These are phyloP conservation scores for Cadophora gregata DNA, from an alignment of 2,329 filamentous ascomycete species.

Conservation along the genomic window DNA sequence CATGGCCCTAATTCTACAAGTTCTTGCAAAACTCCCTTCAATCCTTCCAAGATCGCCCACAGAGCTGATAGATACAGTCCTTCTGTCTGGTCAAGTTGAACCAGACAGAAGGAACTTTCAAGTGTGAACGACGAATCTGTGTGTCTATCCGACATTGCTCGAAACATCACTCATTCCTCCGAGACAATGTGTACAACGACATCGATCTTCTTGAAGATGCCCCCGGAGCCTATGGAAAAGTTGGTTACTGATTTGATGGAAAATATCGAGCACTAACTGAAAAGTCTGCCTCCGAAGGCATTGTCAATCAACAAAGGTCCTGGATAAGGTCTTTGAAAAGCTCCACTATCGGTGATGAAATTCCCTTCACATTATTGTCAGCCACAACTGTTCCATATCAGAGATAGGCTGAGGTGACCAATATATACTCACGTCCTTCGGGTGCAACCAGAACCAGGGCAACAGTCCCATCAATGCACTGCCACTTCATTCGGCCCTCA, in stretches of 20 bases:
- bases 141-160: neutral
- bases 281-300: neutral
- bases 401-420: neutral
- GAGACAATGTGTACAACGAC: neutral
- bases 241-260: neutral
- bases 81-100: neutral
- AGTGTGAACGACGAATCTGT: neutral
- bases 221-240: neutral
- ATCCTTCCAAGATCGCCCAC: neutral
- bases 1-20: neutral
- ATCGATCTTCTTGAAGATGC: slow-evolving; percentile 7
- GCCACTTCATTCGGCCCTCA: slow-evolving; percentile 13
- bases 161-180: neutral
- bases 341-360: slow-evolving; percentile 1
- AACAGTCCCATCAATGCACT: slow-evolving; percentile 4
- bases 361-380: neutral
- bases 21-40: neutral
- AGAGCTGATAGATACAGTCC: neutral
- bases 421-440: neutral
- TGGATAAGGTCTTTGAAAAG: slow-evolving; percentile 8
- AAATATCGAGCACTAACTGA: neutral
- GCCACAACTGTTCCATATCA: neutral
- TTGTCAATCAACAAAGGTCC: neutral
- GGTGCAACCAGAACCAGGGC: slow-evolving; percentile 9
- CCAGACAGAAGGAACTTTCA: too few relatives aligned